Percentiles rank a stretch among this genome's conserved stretches.
Evolutionary conservation across 1,284 basidiomycete genomes (phyloP).

Genomic region (Veloboletus limbatus): DNA sequence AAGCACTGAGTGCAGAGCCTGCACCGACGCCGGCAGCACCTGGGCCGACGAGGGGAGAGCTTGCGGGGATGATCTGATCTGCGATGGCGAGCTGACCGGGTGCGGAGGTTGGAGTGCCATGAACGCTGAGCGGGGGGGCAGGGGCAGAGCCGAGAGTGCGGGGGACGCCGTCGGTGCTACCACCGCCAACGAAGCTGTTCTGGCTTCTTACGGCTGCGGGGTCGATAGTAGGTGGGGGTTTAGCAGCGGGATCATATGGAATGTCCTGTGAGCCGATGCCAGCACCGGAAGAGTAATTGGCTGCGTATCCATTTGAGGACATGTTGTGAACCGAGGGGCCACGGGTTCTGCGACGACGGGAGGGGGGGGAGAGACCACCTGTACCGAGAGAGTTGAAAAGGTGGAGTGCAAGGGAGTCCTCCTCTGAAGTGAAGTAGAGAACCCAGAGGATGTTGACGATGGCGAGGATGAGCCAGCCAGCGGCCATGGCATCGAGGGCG

Average conservation of each 20-base stretch:
- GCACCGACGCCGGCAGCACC: constrained; percentile 52
- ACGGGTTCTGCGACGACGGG: constrained; percentile 63
- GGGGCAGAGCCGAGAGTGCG: constrained; percentile 38
- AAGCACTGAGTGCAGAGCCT: constrained; percentile 36
- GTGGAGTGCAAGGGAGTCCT: constrained; percentile 81
- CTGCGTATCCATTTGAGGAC: constrained; percentile 58
- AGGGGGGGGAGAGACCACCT: constrained; percentile 80
- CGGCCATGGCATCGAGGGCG: constrained; percentile 79
- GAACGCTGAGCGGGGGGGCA: constrained; percentile 41
- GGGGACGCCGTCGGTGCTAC: constrained; percentile 47
- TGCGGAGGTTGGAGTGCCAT: constrained; percentile 39
- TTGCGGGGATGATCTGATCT: constrained; percentile 46
- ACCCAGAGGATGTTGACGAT: constrained; percentile 94
- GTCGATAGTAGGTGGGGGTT: constrained; percentile 42
- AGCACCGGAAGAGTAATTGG: constrained; percentile 57
- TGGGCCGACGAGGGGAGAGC: constrained; percentile 62
- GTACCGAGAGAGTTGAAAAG: constrained; percentile 86
- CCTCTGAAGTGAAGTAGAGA: constrained; percentile 94
- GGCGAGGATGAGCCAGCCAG: constrained; percentile 91
- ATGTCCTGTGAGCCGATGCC: constrained; percentile 62
- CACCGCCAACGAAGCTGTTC: constrained; percentile 56
- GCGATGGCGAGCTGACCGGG: constrained; percentile 45
- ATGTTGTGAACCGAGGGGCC: constrained; percentile 63
- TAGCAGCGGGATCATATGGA: constrained; percentile 55
- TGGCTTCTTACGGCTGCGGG: constrained; percentile 54